A percentile compares a stretch with the other conserved stretches of the same genome.
Conservation (phyloP, 371 early-diverging fungal species). For the Mucor piriformis region DNA sequence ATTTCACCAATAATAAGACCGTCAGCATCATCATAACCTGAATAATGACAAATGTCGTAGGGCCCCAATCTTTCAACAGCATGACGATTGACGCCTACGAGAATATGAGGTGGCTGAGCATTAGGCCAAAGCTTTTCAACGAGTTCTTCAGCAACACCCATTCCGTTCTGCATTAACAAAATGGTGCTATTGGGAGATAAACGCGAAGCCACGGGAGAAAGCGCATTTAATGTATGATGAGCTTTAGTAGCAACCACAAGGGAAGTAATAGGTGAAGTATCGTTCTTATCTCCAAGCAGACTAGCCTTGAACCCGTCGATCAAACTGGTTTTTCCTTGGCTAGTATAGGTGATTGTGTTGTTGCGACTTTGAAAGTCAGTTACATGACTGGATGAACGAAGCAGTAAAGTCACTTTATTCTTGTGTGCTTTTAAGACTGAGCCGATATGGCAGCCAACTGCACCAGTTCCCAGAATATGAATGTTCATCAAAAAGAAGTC, state of each 20-base stretch:
- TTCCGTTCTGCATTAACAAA: slow-evolving; percentile 65
- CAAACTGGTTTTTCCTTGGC: not conserved
- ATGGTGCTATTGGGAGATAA: slow-evolving; percentile 48
- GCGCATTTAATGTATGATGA: slow-evolving; percentile 50
- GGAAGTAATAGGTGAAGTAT: slow-evolving; percentile 20
- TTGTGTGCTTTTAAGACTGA: slow-evolving; percentile 24
- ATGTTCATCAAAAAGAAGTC: slow-evolving; percentile 43
- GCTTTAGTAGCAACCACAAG: slow-evolving; percentile 50
- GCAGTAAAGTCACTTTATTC: slow-evolving; percentile 36
- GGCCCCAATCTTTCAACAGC: slow-evolving; percentile 42
- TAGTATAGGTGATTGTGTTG: slow-evolving; percentile 31
- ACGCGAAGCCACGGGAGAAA: slow-evolving; percentile 36
- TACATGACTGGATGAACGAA: slow-evolving; percentile 29
- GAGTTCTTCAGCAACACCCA: slow-evolving; percentile 64
- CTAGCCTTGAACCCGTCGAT: slow-evolving; percentile 23
- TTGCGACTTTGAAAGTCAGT: slow-evolving; percentile 25
- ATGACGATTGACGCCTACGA: slow-evolving; percentile 62
- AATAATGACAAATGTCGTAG: slow-evolving; percentile 52
- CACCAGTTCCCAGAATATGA: slow-evolving; percentile 52
- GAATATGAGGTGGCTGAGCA: slow-evolving; percentile 36
- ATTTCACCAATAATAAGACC: slow-evolving; percentile 36
- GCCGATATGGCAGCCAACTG: slow-evolving; percentile 48
- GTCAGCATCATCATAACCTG: slow-evolving; percentile 45
- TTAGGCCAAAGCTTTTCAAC: slow-evolving; percentile 35
- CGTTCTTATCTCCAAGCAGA: not conserved